A percentile compares a stretch with the other conserved stretches of the same genome.
Conservation (phyloP, 1,139 yeast species). For the Saccharomyces hybrid region DNA sequence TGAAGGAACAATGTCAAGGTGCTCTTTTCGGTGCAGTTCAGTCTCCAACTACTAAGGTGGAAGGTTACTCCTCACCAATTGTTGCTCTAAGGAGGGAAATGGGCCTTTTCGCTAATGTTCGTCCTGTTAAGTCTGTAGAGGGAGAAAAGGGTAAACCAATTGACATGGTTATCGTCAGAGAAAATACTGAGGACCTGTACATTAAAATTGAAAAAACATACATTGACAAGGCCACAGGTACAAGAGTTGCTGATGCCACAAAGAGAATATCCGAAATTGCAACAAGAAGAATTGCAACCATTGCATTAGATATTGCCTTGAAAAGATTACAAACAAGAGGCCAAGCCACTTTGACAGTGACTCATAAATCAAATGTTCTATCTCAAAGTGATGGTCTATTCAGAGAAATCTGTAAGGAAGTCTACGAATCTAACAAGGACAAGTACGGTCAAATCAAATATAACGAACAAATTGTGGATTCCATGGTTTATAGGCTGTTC, state of each 20-base stretch:
- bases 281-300: constrained; percentile 74
- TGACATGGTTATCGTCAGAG: constrained; percentile 96
- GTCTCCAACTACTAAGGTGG: constrained; percentile 89
- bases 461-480: constrained; percentile 95
- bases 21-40: constrained; percentile 96
- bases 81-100: constrained; percentile 93
- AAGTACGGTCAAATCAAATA: constrained; percentile 51
- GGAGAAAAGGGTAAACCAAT: constrained; percentile 75
- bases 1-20: constrained; percentile 83
- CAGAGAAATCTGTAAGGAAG: constrained; percentile 80
- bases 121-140: constrained; percentile 91
- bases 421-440: constrained; percentile 59
- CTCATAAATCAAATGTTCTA: constrained; percentile 93
- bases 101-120: constrained; percentile 91
- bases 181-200: constrained; percentile 94
- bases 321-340: constrained; percentile 82
- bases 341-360: constrained; percentile 70
- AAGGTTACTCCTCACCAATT: constrained; percentile 94
- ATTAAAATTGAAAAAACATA: constrained; percentile 83
- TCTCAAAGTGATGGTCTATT: constrained; percentile 90
- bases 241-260: constrained; percentile 92
- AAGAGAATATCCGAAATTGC: constrained; percentile 91
- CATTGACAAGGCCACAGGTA: constrained; percentile 63
- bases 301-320: constrained; percentile 86
- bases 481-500: constrained; percentile 98